phyloP scores from a whole-genome alignment of 2,329 filamentous ascomycete species.

The Chaetothyriales sp. region DNA sequence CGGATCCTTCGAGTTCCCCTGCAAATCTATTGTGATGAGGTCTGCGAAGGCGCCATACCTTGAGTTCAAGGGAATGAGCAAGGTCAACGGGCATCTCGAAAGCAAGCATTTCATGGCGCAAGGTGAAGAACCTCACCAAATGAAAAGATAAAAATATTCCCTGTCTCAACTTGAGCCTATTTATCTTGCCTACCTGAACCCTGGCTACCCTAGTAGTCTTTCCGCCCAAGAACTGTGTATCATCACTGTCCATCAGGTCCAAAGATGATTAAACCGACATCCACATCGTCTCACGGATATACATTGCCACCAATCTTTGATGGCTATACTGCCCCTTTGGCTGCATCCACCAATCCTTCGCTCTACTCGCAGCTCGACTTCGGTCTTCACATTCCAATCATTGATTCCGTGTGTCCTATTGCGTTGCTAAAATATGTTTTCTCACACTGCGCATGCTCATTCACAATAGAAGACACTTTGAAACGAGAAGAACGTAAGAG shows the following conservation, averaged over 20 bases:
- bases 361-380: slow-evolving; percentile 15
- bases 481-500: no score
- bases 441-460: no score
- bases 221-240: neutral
- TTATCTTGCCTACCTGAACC: neutral
- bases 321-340: no score
- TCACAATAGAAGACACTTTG: no score
- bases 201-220: neutral
- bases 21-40: neutral
- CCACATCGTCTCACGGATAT: no score
- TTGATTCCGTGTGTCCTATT: slow-evolving; percentile 4
- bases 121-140: neutral
- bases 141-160: neutral
- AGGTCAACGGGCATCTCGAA: neutral
- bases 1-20: slow-evolving; percentile 17
- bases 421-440: no score
- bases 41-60: neutral
- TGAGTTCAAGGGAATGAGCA: neutral
- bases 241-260: neutral
- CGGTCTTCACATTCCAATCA: slow-evolving; percentile 16
- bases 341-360: slow-evolving; percentile 7
- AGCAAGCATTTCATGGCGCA: neutral
- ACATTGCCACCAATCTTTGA: no score
- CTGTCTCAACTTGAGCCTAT: neutral
- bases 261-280: neutral